Evolutionary conservation across 768 basidiomycete genomes (phyloP).

Genomic region (Hericium erinaceus): DNA sequence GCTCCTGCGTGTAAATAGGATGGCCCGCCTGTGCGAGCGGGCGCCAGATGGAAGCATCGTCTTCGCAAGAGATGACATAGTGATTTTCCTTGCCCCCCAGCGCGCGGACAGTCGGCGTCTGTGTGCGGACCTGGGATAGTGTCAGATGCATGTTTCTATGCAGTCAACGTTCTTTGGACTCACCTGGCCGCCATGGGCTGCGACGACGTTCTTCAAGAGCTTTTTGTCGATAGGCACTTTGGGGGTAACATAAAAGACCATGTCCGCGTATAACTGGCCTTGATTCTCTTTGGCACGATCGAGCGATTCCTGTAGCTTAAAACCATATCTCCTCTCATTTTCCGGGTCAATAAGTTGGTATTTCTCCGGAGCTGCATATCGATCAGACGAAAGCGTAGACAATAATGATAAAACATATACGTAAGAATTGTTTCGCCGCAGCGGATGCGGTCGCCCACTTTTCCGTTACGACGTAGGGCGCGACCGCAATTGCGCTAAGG

Average conservation of each 20-base stretch:
- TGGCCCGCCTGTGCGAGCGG: slow-evolving; percentile 41
- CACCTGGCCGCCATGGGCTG: slow-evolving; percentile 66
- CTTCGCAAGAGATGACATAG: slow-evolving; percentile 56
- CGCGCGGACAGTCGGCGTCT: slow-evolving; percentile 46
- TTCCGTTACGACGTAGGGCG: slow-evolving; percentile 52
- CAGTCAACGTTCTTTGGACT: not conserved
- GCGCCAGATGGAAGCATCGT: slow-evolving; percentile 60
- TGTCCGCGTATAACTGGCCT: slow-evolving; percentile 51
- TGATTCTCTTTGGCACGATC: slow-evolving; percentile 41
- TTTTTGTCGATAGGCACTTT: slow-evolving; percentile 50
- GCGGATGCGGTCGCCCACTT: slow-evolving; percentile 63
- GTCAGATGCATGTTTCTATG: no score
- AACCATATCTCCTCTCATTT: slow-evolving; percentile 57
- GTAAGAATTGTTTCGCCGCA: slow-evolving; percentile 45
- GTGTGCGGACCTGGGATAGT: slow-evolving; percentile 28
- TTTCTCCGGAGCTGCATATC: slow-evolving; percentile 45
- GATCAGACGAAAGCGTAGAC: not conserved
- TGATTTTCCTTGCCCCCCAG: slow-evolving; percentile 40
- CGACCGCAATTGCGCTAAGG: slow-evolving; percentile 60
- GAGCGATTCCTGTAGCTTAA: slow-evolving; percentile 56
- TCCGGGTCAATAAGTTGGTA: slow-evolving; percentile 51
- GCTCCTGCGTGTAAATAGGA: slow-evolving; percentile 59
- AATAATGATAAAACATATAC: slow-evolving; percentile 33
- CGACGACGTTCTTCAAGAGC: slow-evolving; percentile 60
- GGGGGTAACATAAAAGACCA: slow-evolving; percentile 68